These are phyloP conservation scores for Pleurozium schreberi DNA, from an alignment of 225 moss, liverwort and hornwort species.

Conservation along the genomic window DNA sequence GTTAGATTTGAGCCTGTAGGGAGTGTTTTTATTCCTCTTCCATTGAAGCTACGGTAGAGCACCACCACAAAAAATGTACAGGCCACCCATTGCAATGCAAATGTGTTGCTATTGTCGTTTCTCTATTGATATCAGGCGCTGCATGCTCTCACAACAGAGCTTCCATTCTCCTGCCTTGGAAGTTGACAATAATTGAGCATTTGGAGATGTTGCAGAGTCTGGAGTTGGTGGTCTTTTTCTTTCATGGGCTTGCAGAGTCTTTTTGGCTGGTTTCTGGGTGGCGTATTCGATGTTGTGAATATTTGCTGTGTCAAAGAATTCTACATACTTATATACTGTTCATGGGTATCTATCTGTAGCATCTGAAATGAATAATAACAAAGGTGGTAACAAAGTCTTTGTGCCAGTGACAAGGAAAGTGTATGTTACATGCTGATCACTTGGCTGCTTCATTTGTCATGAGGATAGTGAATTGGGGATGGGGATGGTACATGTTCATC, in stretches of 20 bases:
- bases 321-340: not conserved
- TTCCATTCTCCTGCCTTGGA: not conserved
- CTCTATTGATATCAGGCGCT: not conserved
- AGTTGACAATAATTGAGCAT: not conserved
- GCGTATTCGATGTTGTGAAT: not conserved
- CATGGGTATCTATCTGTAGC: not conserved
- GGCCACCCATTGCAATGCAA: constrained; percentile 15
- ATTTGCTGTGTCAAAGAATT: not conserved
- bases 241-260: not conserved
- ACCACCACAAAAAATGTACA: constrained; percentile 20
- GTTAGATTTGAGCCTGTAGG: not conserved
- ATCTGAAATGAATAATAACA: not conserved
- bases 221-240: not conserved
- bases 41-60: constrained; percentile 9
- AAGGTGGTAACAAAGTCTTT: not conserved
- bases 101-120: constrained; percentile 12
- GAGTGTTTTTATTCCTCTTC: not conserved
- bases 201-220: not conserved
- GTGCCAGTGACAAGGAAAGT: not conserved
- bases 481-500: not conserved
- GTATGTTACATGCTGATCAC: not conserved
- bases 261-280: not conserved
- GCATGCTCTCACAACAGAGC: not conserved
- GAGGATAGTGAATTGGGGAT: not conserved
- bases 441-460: not conserved